These are phyloP conservation scores for Neurospora sp. DNA, from an alignment of 495 filamentous ascomycete species.

Conservation along the genomic window DNA sequence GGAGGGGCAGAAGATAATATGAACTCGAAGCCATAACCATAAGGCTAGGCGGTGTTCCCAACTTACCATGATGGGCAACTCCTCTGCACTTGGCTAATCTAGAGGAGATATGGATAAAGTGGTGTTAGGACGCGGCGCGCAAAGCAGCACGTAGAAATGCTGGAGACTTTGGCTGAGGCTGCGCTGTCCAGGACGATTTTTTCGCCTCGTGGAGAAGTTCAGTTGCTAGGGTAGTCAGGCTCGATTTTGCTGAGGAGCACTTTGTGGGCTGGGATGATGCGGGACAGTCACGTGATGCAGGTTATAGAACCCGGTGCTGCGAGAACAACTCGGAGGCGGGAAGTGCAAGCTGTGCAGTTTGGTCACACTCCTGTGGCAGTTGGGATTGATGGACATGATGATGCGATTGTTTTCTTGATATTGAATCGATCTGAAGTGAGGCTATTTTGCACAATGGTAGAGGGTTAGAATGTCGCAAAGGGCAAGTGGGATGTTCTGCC, in stretches of 20 bases:
- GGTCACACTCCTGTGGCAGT: not conserved
- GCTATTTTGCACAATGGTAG: not conserved
- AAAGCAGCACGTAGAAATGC: constrained; percentile 21
- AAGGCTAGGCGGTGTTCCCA: not conserved
- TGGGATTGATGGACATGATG: not conserved
- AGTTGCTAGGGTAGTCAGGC: constrained; percentile 2
- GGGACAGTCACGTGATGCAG: constrained; percentile 19
- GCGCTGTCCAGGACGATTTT: constrained; percentile 23
- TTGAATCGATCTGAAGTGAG: not conserved
- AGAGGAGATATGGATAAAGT: constrained; percentile 15
- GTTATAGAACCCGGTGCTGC: not conserved
- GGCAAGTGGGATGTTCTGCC: not conserved
- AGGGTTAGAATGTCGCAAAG: not conserved
- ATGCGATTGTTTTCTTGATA: not conserved
- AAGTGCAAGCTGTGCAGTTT: not conserved
- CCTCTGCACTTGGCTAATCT: constrained; percentile 23
- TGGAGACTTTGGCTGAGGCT: constrained; percentile 20
- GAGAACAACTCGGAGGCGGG: not conserved
- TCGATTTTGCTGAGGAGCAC: constrained; percentile 11
- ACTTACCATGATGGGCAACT: constrained; percentile 35
- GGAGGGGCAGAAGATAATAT: constrained; percentile 2
- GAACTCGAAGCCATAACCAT: not conserved
- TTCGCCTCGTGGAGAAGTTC: constrained; percentile 23
- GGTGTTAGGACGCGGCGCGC: constrained; percentile 13
- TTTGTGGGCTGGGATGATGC: constrained; percentile 24